Conservation (phyloP, 805 yeast genomes). For the Wickerhamomyces canadensis region DNA sequence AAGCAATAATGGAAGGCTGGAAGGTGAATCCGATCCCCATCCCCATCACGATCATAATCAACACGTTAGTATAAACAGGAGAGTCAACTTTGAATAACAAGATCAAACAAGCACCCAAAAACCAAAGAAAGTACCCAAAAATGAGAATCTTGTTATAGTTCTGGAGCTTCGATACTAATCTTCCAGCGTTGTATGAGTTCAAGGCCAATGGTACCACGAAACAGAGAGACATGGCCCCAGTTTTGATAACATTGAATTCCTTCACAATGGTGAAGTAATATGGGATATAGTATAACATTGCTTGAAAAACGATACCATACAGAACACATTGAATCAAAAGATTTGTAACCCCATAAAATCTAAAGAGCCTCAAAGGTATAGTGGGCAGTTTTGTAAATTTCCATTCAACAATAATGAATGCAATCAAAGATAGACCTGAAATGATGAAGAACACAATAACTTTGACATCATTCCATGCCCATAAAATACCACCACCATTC, state of each 20-base stretch:
- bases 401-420: slow-evolving; percentile 41
- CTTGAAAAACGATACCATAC: slow-evolving; percentile 44
- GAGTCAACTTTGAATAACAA: slow-evolving; percentile 27
- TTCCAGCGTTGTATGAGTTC: slow-evolving; percentile 40
- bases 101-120: slow-evolving; percentile 33
- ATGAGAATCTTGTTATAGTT: slow-evolving; percentile 37
- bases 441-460: slow-evolving; percentile 28
- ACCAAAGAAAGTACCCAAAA: slow-evolving; percentile 38
- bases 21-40: slow-evolving; percentile 33
- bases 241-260: slow-evolving; percentile 15
- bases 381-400: slow-evolving; percentile 43
- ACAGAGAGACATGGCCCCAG: slow-evolving; percentile 27
- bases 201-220: slow-evolving; percentile 39
- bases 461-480: slow-evolving; percentile 37
- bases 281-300: slow-evolving; percentile 44
- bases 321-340: slow-evolving; percentile 35
- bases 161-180: slow-evolving; percentile 36
- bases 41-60: slow-evolving; percentile 33
- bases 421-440: slow-evolving; percentile 30
- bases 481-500: slow-evolving; percentile 51
- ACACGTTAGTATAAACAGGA: slow-evolving; percentile 27
- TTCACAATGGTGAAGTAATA: slow-evolving; percentile 34
- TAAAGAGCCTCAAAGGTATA: slow-evolving; percentile 44
- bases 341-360: slow-evolving; percentile 29
- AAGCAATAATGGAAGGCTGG: slow-evolving; percentile 35